Evolutionary conservation across 176 grass and related monocot genomes (phyloP).

Genomic region (Juncus effusus): DNA sequence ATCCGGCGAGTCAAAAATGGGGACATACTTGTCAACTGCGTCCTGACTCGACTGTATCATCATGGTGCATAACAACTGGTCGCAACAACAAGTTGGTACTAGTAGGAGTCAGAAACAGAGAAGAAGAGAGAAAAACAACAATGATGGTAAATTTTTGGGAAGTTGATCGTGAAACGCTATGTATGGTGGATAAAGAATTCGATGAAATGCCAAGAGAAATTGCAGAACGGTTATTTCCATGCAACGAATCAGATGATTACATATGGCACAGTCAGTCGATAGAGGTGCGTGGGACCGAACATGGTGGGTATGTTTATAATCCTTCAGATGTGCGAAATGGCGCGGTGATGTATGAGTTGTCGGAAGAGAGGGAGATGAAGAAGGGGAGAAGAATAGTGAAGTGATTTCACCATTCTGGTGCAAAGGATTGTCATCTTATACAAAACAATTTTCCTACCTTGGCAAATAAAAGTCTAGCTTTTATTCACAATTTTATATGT

Average conservation of each 20-base stretch:
- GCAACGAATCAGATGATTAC: slow-evolving; percentile 21
- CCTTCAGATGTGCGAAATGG: slow-evolving; percentile 48
- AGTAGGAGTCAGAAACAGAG: slow-evolving; percentile 36
- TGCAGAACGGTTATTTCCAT: slow-evolving; percentile 41
- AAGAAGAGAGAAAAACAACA: background rate
- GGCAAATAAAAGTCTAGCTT: no score
- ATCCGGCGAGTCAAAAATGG: slow-evolving; percentile 57
- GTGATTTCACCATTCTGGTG: background rate
- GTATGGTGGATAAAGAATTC: slow-evolving; percentile 2
- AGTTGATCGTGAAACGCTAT: slow-evolving; percentile 49
- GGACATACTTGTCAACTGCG: slow-evolving; percentile 34
- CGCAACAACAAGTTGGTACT: slow-evolving; percentile 38
- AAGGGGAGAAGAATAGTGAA: background rate
- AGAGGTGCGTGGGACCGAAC: slow-evolving; percentile 46
- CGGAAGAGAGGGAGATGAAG: background rate
- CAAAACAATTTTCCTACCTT: no score
- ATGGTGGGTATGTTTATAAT: slow-evolving; percentile 83
- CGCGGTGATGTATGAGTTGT: slow-evolving; percentile 60
- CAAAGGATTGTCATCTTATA: no score
- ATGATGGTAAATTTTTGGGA: slow-evolving; percentile 48
- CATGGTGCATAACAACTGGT: slow-evolving; percentile 43
- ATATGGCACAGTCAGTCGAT: slow-evolving; percentile 28
- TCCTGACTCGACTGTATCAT: slow-evolving; percentile 22
- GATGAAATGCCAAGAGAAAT: slow-evolving; percentile 55
- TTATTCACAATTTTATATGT: no score